phyloP scores from a whole-genome alignment of 331 rosid species.

The Phaseolus coccineus region DNA sequence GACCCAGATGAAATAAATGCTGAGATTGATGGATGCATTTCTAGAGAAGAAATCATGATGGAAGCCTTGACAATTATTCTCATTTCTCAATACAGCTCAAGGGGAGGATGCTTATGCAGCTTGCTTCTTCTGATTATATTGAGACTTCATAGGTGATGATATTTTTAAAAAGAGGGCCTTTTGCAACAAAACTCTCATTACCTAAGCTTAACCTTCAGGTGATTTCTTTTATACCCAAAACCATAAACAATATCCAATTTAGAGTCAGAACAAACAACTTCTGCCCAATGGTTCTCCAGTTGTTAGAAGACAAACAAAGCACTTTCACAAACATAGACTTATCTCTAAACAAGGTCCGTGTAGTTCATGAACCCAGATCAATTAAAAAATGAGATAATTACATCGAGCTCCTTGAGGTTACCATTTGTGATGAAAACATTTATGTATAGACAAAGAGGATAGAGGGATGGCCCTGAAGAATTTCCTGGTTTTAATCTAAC shows the following conservation, averaged over 20 bases:
- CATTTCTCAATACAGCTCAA: neutral
- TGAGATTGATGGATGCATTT: constrained; percentile 10
- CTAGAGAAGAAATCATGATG: neutral
- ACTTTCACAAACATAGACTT: neutral
- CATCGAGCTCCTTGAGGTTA: neutral
- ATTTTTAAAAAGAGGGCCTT: neutral
- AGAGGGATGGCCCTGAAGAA: too few relatives aligned
- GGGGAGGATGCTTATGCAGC: neutral
- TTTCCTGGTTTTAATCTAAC: too few relatives aligned
- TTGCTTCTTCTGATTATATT: neutral
- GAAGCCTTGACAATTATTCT: neutral
- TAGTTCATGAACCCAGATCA: neutral
- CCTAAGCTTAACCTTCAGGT: neutral
- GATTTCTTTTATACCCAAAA: neutral
- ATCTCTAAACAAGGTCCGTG: neutral
- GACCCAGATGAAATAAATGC: constrained; percentile 1
- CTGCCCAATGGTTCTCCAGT: neutral
- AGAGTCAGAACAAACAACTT: constrained; percentile 1
- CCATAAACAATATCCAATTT: neutral
- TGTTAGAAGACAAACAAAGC: neutral
- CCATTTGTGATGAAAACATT: too few relatives aligned
- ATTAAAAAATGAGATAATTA: neutral
- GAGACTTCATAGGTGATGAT: neutral
- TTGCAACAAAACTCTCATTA: neutral
- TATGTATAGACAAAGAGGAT: too few relatives aligned